These are phyloP conservation scores for Jackrogersella minutella DNA, from an alignment of 495 filamentous ascomycete genomes.

Conservation along the genomic window DNA sequence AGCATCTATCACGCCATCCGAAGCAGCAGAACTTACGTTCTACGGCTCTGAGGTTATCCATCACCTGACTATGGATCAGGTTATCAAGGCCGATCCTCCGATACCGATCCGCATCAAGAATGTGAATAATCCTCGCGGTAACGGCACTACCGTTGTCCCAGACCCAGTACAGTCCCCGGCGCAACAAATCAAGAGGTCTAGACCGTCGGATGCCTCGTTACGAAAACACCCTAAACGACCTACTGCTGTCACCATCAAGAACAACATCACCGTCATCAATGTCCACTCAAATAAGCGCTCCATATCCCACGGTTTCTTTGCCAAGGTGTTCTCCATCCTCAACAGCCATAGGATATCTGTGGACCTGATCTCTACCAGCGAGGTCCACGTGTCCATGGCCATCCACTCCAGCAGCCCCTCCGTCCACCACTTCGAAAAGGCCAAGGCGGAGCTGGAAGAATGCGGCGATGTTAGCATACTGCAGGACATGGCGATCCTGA, in stretches of 20 bases:
- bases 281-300: constrained; percentile 90
- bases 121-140: constrained; percentile 89
- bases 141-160: constrained; percentile 85
- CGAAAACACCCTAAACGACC: constrained; percentile 70
- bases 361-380: constrained; percentile 90
- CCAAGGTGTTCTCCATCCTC: constrained; percentile 85
- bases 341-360: constrained; percentile 82
- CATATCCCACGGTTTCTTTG: constrained; percentile 89
- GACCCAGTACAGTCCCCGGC: constrained; percentile 56
- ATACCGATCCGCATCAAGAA: constrained; percentile 99
- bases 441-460: constrained; percentile 72
- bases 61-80: constrained; percentile 98
- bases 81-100: constrained; percentile 80
- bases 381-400: constrained; percentile 96
- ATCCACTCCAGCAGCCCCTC: constrained; percentile 80
- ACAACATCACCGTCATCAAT: constrained; percentile 89
- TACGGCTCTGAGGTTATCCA: constrained; percentile 97
- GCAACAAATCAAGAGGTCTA: constrained; percentile 55
- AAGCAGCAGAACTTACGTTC: constrained; percentile 90
- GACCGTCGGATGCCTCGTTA: constrained; percentile 53
- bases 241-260: constrained; percentile 96
- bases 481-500: constrained; percentile 88
- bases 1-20: constrained; percentile 79
- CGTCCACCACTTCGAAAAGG: constrained; percentile 68
- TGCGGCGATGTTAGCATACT: constrained; percentile 88